Conservation (phyloP, 208 protist genomes). For the Wallacemonas collosoma region DNA sequence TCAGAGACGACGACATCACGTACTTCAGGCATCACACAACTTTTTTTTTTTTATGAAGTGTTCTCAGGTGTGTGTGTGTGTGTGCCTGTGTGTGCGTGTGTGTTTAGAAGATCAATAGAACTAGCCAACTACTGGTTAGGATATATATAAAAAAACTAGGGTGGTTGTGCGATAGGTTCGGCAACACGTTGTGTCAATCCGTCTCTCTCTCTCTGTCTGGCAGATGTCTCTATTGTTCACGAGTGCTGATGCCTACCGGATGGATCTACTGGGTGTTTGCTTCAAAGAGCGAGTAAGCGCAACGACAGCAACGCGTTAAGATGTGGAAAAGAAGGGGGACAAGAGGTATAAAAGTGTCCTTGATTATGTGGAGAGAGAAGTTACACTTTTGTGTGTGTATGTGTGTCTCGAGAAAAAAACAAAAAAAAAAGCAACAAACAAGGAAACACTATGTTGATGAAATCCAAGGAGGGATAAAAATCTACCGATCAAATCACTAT, state of each 20-base stretch:
- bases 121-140: too few species aligned
- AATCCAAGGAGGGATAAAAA: not conserved
- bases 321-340: not conserved
- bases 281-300: constrained; percentile 1
- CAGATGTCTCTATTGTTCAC: not conserved
- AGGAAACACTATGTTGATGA: constrained; percentile 1
- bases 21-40: constrained; percentile 1
- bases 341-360: too few species aligned
- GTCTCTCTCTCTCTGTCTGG: constrained; percentile 4
- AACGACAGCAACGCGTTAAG: constrained; percentile 7
- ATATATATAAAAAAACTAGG: too few species aligned
- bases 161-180: too few species aligned
- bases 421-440: constrained; percentile 16
- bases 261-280: not conserved
- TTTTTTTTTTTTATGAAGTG: not conserved
- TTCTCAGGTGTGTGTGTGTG: not conserved
- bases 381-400: not conserved
- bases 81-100: constrained; percentile 7
- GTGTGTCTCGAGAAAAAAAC: constrained; percentile 17
- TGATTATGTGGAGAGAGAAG: not conserved
- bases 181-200: too few species aligned
- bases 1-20: constrained; percentile 10
- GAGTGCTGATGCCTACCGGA: not conserved
- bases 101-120: not conserved
- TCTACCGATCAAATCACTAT: too few species aligned